Evolutionary conservation across 257 asterid genomes (phyloP).

Genomic region (Salvia rosmarinus): DNA sequence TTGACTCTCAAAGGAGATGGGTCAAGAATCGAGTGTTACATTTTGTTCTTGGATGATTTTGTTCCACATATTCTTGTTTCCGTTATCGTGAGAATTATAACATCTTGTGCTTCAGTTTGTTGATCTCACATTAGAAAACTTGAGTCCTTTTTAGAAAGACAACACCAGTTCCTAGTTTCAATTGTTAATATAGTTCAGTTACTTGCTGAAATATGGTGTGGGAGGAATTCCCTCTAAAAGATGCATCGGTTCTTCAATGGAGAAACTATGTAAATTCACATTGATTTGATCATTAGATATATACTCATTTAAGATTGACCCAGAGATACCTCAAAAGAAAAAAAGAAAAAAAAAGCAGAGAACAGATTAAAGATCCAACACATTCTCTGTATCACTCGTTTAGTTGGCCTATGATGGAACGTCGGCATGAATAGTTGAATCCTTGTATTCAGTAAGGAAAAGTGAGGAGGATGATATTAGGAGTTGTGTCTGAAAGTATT

Average conservation of each 20-base stretch:
- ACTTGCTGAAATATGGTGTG: constrained; percentile 10
- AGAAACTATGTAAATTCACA: constrained; percentile 5
- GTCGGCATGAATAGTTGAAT: background rate
- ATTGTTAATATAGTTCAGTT: constrained; percentile 5
- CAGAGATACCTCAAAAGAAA: background rate
- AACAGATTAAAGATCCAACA: background rate
- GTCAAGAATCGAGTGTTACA: constrained; percentile 19
- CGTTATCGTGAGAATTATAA: constrained; percentile 11
- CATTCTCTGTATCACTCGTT: background rate
- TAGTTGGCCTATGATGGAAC: constrained; percentile 6
- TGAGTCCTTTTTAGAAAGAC: background rate
- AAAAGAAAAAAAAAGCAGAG: background rate
- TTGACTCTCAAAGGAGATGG: constrained; percentile 25
- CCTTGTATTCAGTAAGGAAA: constrained; percentile 25
- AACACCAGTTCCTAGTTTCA: constrained; percentile 23
- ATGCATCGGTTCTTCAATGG: background rate
- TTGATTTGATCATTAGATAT: constrained; percentile 12
- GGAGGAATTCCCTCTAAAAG: constrained; percentile 7
- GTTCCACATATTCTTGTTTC: constrained; percentile 24
- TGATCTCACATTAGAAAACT: background rate
- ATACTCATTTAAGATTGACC: constrained; percentile 9
- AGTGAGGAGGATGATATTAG: background rate
- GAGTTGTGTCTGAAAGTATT: background rate
- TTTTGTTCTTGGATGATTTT: constrained; percentile 17
- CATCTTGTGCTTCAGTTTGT: constrained; percentile 6